phyloP scores from a whole-genome alignment of 129 eudicot species.

The Glebionis coronaria region DNA sequence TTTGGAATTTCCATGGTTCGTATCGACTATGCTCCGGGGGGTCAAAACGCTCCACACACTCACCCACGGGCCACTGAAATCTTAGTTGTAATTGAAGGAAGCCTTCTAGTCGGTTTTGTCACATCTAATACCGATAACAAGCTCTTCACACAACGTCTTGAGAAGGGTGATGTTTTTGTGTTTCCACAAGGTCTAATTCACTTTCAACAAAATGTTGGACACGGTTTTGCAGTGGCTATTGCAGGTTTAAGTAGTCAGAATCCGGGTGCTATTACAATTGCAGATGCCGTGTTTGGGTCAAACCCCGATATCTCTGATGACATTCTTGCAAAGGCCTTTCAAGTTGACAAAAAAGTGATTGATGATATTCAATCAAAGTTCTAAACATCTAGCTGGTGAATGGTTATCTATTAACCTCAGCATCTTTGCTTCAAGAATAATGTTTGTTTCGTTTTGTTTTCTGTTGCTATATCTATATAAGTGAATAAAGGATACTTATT shows the following conservation, averaged over 20 bases:
- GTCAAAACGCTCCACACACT: slow-evolving; percentile 24
- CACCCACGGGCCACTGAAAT: slow-evolving; percentile 34
- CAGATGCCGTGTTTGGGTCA: slow-evolving; percentile 27
- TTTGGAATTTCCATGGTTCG: too few species aligned
- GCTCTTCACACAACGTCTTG: slow-evolving; percentile 20
- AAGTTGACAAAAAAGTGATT: too few species aligned
- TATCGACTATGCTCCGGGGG: too few species aligned
- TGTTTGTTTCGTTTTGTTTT: too few species aligned
- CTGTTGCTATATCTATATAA: too few species aligned
- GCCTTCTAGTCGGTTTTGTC: slow-evolving; percentile 32
- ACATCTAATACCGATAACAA: slow-evolving; percentile 33
- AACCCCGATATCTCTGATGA: slow-evolving; percentile 4
- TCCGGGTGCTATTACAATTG: slow-evolving; percentile 35
- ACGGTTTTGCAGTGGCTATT: slow-evolving; percentile 25
- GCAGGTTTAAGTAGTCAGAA: slow-evolving; percentile 44
- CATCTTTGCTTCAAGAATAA: too few species aligned
- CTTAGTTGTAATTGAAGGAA: slow-evolving; percentile 28
- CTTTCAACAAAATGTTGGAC: slow-evolving; percentile 29
- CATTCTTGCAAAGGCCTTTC: slow-evolving; percentile 18
- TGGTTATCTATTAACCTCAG: too few species aligned
- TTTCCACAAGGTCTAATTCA: slow-evolving; percentile 41
- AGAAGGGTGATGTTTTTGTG: slow-evolving; percentile 37
- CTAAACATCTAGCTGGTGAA: too few species aligned
- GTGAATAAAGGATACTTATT: too few species aligned
- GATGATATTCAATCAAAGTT: too few species aligned